phyloP scores from a whole-genome alignment of 257 asterid species.

The Solanum rostratum region DNA sequence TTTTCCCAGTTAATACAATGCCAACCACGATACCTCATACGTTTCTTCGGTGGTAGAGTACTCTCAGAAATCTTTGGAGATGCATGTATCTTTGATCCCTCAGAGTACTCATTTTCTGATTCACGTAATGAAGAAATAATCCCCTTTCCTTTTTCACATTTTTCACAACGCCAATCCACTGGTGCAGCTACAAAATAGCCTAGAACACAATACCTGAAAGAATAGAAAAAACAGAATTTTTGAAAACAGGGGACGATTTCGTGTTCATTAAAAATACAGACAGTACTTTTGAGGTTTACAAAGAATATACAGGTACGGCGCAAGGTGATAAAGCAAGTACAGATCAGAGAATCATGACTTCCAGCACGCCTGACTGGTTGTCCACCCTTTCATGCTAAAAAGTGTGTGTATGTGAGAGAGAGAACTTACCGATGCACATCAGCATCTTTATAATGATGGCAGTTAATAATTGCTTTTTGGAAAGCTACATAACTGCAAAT shows the following conservation, averaged over 20 bases:
- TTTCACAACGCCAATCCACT: too few relatives aligned
- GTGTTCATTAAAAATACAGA: too few relatives aligned
- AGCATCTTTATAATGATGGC: slow-evolving; percentile 30
- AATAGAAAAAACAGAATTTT: too few relatives aligned
- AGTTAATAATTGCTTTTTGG: slow-evolving; percentile 23
- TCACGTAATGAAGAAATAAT: too few relatives aligned
- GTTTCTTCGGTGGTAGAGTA: not conserved
- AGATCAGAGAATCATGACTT: not conserved
- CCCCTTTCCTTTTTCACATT: too few relatives aligned
- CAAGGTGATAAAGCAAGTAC: not conserved
- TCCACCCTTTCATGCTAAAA: not conserved
- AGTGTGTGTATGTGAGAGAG: not conserved
- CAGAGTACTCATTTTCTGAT: too few relatives aligned
- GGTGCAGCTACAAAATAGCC: too few relatives aligned
- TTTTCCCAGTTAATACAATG: not conserved
- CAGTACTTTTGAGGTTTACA: too few relatives aligned
- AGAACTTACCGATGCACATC: slow-evolving; percentile 40
- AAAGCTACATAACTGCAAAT: slow-evolving; percentile 41
- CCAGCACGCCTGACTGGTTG: not conserved
- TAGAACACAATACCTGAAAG: too few relatives aligned
- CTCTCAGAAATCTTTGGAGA: not conserved
- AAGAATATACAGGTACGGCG: too few relatives aligned
- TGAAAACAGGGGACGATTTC: too few relatives aligned
- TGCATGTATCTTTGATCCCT: not conserved
- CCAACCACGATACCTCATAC: not conserved